These are phyloP conservation scores for Emericellopsis atlantica DNA, from an alignment of 2,329 filamentous ascomycete species.

Conservation along the genomic window DNA sequence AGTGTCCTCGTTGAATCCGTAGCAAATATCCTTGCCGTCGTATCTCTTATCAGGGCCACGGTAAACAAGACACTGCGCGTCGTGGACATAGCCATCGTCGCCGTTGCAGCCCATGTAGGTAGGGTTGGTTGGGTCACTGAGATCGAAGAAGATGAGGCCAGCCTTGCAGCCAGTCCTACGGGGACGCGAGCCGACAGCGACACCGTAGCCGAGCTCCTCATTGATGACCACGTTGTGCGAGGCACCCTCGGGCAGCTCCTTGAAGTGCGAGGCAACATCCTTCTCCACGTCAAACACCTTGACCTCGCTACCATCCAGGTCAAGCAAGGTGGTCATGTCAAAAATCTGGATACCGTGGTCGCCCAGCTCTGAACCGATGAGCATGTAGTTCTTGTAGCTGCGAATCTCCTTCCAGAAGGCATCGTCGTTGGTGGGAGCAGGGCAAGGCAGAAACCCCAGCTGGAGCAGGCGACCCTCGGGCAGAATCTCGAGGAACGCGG, in stretches of 20 bases:
- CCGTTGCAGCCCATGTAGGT: constrained; percentile 31
- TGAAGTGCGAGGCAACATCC: constrained; percentile 18
- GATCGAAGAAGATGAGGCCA: constrained; percentile 27
- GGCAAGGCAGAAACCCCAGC: constrained; percentile 22
- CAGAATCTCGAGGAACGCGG: constrained; percentile 28
- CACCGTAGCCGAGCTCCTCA: constrained; percentile 24
- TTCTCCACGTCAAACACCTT: constrained; percentile 13
- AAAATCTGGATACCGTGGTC: constrained; percentile 48
- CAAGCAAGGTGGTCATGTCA: constrained; percentile 35
- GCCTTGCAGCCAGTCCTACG: constrained; percentile 22
- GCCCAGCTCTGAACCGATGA: constrained; percentile 24
- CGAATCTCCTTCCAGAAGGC: constrained; percentile 20
- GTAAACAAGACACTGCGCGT: constrained; percentile 39
- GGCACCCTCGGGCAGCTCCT: constrained; percentile 8
- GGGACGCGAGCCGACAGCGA: constrained; percentile 29
- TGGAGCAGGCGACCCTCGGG: constrained; percentile 26
- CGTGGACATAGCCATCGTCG: constrained; percentile 37
- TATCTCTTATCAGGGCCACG: constrained; percentile 32
- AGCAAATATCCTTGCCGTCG: constrained; percentile 34
- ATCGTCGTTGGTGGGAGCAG: constrained; percentile 2
- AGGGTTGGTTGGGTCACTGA: constrained; percentile 32
- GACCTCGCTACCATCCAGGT: constrained; percentile 20
- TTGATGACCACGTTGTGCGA: constrained; percentile 19
- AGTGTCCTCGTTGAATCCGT: constrained; percentile 38
- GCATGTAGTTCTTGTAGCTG: constrained; percentile 16